A percentile compares a stretch with the other conserved stretches of the same genome.
Evolutionary conservation across 2,329 filamentous ascomycete genomes (phyloP).

Genomic region (Clarireedia monteithiana): DNA sequence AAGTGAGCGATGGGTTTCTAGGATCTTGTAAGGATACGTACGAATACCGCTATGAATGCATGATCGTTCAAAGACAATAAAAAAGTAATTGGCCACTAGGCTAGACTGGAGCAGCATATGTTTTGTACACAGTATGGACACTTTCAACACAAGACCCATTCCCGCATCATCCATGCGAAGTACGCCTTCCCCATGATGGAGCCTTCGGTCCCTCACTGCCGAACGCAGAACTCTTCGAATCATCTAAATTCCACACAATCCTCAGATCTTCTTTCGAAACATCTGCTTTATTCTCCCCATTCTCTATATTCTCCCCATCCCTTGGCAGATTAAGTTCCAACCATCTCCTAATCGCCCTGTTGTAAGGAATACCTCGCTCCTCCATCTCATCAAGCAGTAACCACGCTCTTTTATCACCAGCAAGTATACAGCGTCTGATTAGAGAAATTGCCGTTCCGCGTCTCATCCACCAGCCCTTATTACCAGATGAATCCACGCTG

Average conservation of each 20-base stretch:
- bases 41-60: no score
- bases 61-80: no score
- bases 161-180: no score
- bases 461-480: conserved; percentile 28
- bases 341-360: not conserved
- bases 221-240: no score
- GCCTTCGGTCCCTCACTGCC: no score
- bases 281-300: not conserved
- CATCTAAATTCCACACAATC: conserved; percentile 21
- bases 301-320: conserved; percentile 3
- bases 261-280: not conserved
- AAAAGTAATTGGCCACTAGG: no score
- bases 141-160: no score
- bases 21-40: no score
- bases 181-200: no score
- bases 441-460: conserved; percentile 19
- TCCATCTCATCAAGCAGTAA: conserved; percentile 21
- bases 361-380: conserved; percentile 8
- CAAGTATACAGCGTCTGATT: conserved; percentile 16
- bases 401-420: conserved; percentile 20
- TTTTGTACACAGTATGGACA: no score
- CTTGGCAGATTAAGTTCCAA: conserved; percentile 1
- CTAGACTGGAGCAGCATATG: no score
- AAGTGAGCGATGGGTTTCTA: no score
- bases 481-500: conserved; percentile 15